Base-by-base conservation (phyloP, 2,329 filamentous ascomycete species). In the Colletotrichum limetticola region DNA sequence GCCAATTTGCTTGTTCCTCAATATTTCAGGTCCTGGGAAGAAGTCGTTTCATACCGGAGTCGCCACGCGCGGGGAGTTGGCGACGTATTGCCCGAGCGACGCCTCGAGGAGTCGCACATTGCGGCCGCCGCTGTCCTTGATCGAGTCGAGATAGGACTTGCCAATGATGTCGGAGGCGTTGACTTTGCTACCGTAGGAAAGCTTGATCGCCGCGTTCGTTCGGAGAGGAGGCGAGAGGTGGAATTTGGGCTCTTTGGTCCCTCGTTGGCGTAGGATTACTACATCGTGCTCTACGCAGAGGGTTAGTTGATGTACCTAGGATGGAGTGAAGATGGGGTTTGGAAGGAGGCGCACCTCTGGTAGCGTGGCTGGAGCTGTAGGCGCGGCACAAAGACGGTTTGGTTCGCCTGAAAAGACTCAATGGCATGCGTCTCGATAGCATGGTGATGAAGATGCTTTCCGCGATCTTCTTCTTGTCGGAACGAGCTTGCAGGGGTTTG, bases 61-160 rank as follows among this genome's bases (percentile, higher is more conserved):
- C n/a, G 95, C 94, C 16, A 92, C 81, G 69, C 94, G 89, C 75
- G 88, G 88, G 60, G 88, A 91, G 72, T 92, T 83, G 59, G 90
- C 86, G 66, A 95, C 90, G 83, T 95, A 95, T 81, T 95, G 91
- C 60, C 91, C 91, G 69, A 97, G 83, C 0, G 91, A 92, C 19
- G 93, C 92, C 75, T 91, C 88, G 66, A 89, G 88, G 53, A 94
- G 78, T 72, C 90, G 85, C 71, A 89, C 90, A 5, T 85, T 79
- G 11, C 83, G 79, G 35, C 86, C 86, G 4, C 76, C 88, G 74
- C 83, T 86, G 59, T 91, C 88, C 49, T 82, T 80, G 12, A 94
- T 83, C n/a, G 86, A 78, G 75, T 93, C 91, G 74, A 92, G 87
- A 5, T 88, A 80, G 53, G 83, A 82, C 74, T 87, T 89, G 52